phyloP scores from a whole-genome alignment of 306 rosid species.

The Gleditsia sinensis region DNA sequence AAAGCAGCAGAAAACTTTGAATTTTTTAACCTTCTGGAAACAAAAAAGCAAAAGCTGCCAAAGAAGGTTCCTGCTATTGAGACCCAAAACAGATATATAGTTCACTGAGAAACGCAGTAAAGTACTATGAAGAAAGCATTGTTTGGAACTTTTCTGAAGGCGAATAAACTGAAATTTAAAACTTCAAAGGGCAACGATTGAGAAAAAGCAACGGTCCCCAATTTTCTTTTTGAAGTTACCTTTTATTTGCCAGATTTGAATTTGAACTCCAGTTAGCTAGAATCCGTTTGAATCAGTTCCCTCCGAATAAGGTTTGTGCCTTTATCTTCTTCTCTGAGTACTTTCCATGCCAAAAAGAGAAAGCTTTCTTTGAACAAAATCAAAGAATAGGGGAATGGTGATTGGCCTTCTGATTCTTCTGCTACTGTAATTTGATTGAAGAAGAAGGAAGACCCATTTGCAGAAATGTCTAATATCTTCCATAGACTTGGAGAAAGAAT shows the following conservation, averaged over 20 bases:
- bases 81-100: slow-evolving; percentile 27
- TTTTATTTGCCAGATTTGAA: slow-evolving; percentile 64
- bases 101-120: slow-evolving; percentile 45
- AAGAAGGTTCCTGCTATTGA: slow-evolving; percentile 41
- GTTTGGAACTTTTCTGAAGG: slow-evolving; percentile 32
- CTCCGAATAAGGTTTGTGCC: slow-evolving; percentile 51
- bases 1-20: slow-evolving; percentile 39
- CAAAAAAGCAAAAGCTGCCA: slow-evolving; percentile 49
- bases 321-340: slow-evolving; percentile 32
- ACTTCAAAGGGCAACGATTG: slow-evolving; percentile 49
- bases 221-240: slow-evolving; percentile 44
- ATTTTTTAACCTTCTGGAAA: slow-evolving; percentile 37
- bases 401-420: slow-evolving; percentile 1
- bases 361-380: slow-evolving; percentile 36
- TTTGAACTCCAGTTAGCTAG: slow-evolving; percentile 46
- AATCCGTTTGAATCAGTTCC: slow-evolving; percentile 69
- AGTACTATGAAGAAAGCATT: slow-evolving; percentile 45
- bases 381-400: slow-evolving; percentile 23
- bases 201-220: slow-evolving; percentile 50
- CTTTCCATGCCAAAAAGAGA: slow-evolving; percentile 41
- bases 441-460: slow-evolving; percentile 38
- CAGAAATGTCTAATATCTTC: slow-evolving; percentile 32
- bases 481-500: slow-evolving; percentile 8
- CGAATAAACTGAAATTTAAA: slow-evolving; percentile 55
- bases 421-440: slow-evolving; percentile 14